Evolutionary conservation across 2,329 filamentous ascomycete genomes (phyloP).

Genomic region (Fusarium lateritium): DNA sequence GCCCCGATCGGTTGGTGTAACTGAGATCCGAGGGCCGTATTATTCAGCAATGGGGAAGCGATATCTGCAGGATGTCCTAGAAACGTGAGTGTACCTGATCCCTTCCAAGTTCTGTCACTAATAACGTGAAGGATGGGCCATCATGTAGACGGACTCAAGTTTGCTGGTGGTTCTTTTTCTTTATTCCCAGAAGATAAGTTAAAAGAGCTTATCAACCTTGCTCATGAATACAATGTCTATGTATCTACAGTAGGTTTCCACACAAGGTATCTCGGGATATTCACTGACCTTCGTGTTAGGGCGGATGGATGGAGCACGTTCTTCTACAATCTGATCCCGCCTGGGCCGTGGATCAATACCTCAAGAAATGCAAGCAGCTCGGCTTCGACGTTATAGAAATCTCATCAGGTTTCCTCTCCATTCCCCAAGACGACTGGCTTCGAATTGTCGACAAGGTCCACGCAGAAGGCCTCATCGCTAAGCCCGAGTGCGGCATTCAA

Average conservation of each 20-base stretch:
- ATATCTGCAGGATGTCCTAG: constrained; percentile 66
- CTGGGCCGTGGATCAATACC: constrained; percentile 65
- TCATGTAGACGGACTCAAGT: constrained; percentile 69
- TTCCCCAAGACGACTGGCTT: constrained; percentile 68
- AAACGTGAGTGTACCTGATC: constrained; percentile 56
- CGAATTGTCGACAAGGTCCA: constrained; percentile 64
- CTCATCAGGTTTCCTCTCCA: constrained; percentile 67
- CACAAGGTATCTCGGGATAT: fast-evolving
- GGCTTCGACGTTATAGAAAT: constrained; percentile 70
- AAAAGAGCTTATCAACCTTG: constrained; percentile 19
- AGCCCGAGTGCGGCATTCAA: constrained; percentile 70
- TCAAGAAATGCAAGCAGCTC: constrained; percentile 65
- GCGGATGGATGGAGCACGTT: constrained; percentile 27
- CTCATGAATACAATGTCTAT: constrained; percentile 24
- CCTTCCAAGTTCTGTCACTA: background rate
- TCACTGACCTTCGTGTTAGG: background rate
- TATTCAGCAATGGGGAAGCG: constrained; percentile 68
- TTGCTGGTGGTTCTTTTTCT: constrained; percentile 59
- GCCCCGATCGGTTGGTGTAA: constrained; percentile 64
- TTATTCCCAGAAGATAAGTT: constrained; percentile 13
- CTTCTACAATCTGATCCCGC: constrained; percentile 53
- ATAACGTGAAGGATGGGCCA: constrained; percentile 61
- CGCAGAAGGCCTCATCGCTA: constrained; percentile 63
- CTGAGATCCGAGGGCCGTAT: constrained; percentile 70
- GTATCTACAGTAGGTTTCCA: constrained; percentile 21